These are phyloP conservation scores for Canavalia gladiata DNA, from an alignment of 306 rosid genomes.

Conservation along the genomic window DNA sequence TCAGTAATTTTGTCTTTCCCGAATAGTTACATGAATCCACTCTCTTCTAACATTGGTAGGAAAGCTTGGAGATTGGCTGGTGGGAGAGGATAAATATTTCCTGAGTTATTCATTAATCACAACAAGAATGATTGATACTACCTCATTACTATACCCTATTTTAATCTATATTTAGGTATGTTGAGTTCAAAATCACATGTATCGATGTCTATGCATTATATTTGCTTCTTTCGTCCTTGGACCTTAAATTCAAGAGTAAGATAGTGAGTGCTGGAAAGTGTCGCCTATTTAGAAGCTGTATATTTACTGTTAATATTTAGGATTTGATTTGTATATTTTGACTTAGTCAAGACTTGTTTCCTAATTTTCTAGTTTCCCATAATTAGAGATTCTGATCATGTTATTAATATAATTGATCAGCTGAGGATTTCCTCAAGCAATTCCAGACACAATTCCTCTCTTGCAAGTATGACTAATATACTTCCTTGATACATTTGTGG, in stretches of 20 bases:
- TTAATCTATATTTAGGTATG: background rate
- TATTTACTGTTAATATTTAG: conserved; percentile 3
- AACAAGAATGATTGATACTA: background rate
- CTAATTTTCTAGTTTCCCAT: background rate
- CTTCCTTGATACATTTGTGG: background rate
- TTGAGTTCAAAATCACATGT: background rate
- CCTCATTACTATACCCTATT: background rate
- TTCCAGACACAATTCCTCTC: background rate
- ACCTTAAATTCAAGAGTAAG: conserved; percentile 1
- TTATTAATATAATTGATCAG: background rate
- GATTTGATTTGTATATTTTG: conserved; percentile 17
- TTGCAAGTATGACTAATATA: background rate
- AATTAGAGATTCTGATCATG: background rate
- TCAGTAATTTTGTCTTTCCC: background rate
- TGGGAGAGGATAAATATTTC: background rate
- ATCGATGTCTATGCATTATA: background rate
- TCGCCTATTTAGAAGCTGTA: conserved; percentile 5
- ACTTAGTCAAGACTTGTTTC: background rate
- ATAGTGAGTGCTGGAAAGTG: background rate
- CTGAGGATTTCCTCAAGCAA: conserved; percentile 18
- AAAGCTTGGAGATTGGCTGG: background rate
- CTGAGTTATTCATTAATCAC: background rate
- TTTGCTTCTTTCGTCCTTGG: background rate
- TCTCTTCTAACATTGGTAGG: background rate
- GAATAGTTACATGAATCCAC: background rate